Base-by-base conservation (phyloP, 768 basidiomycete species). In the Termitomyces sp. region DNA sequence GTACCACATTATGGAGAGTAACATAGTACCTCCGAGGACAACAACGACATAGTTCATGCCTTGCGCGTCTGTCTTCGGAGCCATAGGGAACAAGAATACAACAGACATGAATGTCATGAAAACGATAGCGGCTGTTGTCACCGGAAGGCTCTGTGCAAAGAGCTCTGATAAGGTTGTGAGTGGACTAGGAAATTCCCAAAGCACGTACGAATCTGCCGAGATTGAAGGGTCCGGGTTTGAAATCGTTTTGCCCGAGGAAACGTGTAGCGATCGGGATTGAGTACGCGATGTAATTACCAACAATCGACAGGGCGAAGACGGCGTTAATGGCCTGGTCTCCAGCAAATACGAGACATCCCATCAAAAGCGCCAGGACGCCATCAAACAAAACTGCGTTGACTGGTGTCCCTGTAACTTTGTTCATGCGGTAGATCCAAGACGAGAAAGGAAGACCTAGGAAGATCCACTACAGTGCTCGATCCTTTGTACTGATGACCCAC, bases 11-110 rank as follows among this genome's bases (percentile, higher is more conserved):
- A 85, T 59, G 6, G 83, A 82, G 24, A 86, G 74, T 1, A 74
- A 37, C 58, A 86, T 68, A 1, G 82, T 72, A 2, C 81, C 84
- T 0, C 79, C 80, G 1, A 83, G 65, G 2, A 88, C 85, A 42
- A 85, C 83, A 45, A 83, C 72, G 0, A 80, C 77, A 57, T 87
- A 88, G 68, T 88, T 87, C 84, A 87, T 86, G 52, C 70, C 69
- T 13, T 42, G n/a, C 0, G 73, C 63, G 9, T 54, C 58, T 4
- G 83, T 74, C 4, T 69, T 66, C 13, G 78, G 79, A 15, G 70
- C 76, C 1, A 74, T 70, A 18, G 82, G 85, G 73, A 85, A 86
- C 60, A 81, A 68, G 68, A 82, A 81, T 0, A 82, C 76, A 48
- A 80, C 62, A 54, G 71, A 64, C 74, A 82, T 73, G 67, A 85